Evolutionary conservation across 768 basidiomycete genomes (phyloP), one percentile per base, ranked within the genome.

Genomic region (Saitozyma sp.): DNA sequence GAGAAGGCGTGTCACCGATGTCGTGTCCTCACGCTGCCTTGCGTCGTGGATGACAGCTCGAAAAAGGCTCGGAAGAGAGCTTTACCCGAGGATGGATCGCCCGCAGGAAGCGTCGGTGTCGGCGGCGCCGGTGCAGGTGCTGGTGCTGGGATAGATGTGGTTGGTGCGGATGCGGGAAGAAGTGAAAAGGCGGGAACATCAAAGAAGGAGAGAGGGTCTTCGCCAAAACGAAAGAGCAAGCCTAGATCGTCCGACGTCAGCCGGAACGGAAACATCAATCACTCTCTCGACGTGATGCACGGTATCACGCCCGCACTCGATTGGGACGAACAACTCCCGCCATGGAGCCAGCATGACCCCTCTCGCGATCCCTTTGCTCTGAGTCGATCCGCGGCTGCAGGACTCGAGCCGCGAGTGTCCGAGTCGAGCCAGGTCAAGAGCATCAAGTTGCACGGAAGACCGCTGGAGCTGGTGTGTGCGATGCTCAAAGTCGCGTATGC

Each of bases 1-100:
- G 74, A 75, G 37, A 73, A 75, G 50, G 58, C 74, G 49, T 75
- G 74, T 59, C 74, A 75, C 64, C 60, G 74, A 53, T 75, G 74
- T 59, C 55, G 59, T 41, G 68, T 73, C 17, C 61, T 75, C 16
- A 63, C 65, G 8, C 52, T 75, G 17, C 71, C 71, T 49, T 75
- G 74, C 61, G 64, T 73, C 6, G 74, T 75, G 2, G 74, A 75
- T 59, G 74, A 75, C 56, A 55, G 59, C 10, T 57, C 59, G 46
- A 70, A 69, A 40, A 43, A 45, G 13, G 51, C 13, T 14, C 17
- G 51, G 11, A 17, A 17, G 17, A 11, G 38, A 10, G 51, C 38
- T 52, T 8, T 19, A 7, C 13, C 45, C 6, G 45, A 46, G 13
- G 45, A 46, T 17, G n/a, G 45, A 1, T 11, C 13, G 13, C 13